Evolutionary conservation across 106 monocot species (phyloP).

Genomic region (Alisma plantagoaquatica): DNA sequence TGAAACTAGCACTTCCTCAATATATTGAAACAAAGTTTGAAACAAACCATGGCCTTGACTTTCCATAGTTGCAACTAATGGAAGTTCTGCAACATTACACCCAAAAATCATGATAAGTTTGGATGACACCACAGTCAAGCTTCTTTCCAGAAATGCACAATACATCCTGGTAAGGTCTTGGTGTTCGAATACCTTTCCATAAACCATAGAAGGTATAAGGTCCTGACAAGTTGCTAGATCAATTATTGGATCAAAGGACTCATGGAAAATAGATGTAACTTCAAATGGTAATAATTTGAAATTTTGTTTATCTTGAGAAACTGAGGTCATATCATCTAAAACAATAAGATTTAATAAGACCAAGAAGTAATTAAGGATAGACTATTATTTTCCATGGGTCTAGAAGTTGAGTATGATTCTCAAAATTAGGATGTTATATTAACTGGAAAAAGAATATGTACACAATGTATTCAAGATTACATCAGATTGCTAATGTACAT

Average conservation of each 20-base stretch:
- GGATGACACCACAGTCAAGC: conserved; percentile 71
- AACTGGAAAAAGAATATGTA: too few species aligned
- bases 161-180: conserved; percentile 92
- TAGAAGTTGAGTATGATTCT: too few species aligned
- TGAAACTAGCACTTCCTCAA: conserved; percentile 53
- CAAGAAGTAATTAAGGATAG: too few species aligned
- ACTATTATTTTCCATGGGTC: too few species aligned
- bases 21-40: conserved; percentile 66
- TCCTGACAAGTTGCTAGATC: conserved; percentile 63
- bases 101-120: conserved; percentile 80
- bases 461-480: too few species aligned
- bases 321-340: too few species aligned
- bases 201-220: conserved; percentile 88
- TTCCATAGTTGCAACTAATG: conserved; percentile 86
- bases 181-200: conserved; percentile 74
- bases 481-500: too few species aligned
- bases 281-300: conserved; percentile 55
- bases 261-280: conserved; percentile 78
- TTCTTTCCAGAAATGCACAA: conserved; percentile 68
- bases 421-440: too few species aligned
- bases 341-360: too few species aligned
- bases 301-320: too few species aligned
- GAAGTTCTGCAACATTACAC: conserved; percentile 80
- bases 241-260: conserved; percentile 93
- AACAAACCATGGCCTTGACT: conserved; percentile 87